phyloP scores from a whole-genome alignment of 768 basidiomycete species.

The Russula olivacea region DNA sequence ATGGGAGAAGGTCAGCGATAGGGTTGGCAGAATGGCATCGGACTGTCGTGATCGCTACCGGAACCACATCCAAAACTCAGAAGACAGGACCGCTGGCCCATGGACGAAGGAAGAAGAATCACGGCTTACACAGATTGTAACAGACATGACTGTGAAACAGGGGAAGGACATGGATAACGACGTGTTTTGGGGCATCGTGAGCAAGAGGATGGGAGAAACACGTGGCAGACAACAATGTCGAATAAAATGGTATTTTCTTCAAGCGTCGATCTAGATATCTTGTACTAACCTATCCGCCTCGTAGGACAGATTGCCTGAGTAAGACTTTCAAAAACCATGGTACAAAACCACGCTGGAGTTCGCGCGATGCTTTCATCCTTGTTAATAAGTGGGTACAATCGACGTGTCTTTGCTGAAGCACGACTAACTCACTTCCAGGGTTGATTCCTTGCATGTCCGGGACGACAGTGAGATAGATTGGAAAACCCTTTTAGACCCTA shows the following conservation, averaged over 20 bases:
- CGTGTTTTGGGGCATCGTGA: slow-evolving; percentile 78
- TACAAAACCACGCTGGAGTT: slow-evolving; percentile 63
- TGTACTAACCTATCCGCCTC: neutral
- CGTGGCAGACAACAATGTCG: slow-evolving; percentile 80
- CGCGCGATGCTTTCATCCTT: slow-evolving; percentile 71
- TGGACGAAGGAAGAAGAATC: slow-evolving; percentile 83
- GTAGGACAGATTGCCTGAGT: slow-evolving; percentile 71
- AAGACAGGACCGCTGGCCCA: slow-evolving; percentile 52
- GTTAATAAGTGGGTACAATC: slow-evolving; percentile 61
- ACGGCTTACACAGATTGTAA: slow-evolving; percentile 65
- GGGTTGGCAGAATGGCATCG: slow-evolving; percentile 67
- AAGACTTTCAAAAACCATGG: slow-evolving; percentile 70
- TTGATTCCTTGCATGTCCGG: slow-evolving; percentile 65
- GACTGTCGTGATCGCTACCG: slow-evolving; percentile 85
- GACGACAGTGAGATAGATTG: slow-evolving; percentile 85
- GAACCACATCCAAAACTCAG: slow-evolving; percentile 69
- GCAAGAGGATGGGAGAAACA: slow-evolving; percentile 67
- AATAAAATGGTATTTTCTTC: slow-evolving; percentile 63
- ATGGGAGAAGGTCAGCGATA: slow-evolving; percentile 71
- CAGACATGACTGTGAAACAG: slow-evolving; percentile 63
- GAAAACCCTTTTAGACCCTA: slow-evolving; percentile 65
- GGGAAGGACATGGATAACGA: slow-evolving; percentile 73
- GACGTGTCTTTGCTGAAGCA: neutral
- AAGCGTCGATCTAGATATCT: neutral
- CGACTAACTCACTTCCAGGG: slow-evolving; percentile 37